Evolutionary conservation across 495 filamentous ascomycete species (phyloP).

Genomic region (Talaromyces proteolyticus): DNA sequence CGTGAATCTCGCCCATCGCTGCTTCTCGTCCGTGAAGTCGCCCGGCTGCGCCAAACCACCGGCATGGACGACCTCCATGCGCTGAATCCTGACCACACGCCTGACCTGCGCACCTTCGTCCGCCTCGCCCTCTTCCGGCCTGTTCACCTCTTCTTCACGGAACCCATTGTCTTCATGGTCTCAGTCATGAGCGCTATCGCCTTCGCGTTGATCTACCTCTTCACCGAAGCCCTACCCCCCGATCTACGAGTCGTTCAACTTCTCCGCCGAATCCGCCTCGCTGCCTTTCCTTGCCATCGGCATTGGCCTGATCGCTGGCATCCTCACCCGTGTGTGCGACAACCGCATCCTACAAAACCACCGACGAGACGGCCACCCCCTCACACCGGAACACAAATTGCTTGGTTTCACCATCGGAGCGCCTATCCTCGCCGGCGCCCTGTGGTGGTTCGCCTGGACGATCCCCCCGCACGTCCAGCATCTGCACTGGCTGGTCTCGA

Average conservation of each 20-base stretch:
- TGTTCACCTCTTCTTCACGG: conserved; percentile 37
- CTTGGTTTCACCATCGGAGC: conserved; percentile 38
- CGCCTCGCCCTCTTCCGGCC: conserved; percentile 37
- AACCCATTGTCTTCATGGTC: conserved; percentile 43
- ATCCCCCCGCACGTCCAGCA: conserved; percentile 29
- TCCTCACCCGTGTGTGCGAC: conserved; percentile 39
- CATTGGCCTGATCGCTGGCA: conserved; percentile 33
- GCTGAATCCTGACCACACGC: conserved; percentile 37
- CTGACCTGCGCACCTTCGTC: conserved; percentile 28
- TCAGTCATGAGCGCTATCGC: conserved; percentile 38
- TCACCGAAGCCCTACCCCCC: conserved; percentile 40
- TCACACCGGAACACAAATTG: conserved; percentile 46
- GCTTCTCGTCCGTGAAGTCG: conserved; percentile 27
- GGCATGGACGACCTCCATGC: conserved; percentile 16
- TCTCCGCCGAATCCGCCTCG: conserved; percentile 25
- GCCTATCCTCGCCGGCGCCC: conserved; percentile 32
- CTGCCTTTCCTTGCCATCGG: conserved; percentile 41
- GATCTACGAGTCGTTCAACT: conserved; percentile 39
- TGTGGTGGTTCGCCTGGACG: conserved; percentile 51
- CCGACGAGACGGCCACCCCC: conserved; percentile 15
- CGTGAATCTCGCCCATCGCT: conserved; percentile 40
- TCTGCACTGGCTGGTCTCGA: conserved; percentile 35
- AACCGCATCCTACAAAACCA: conserved; percentile 19
- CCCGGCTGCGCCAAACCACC: conserved; percentile 17
- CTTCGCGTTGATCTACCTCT: conserved; percentile 49